Evolutionary conservation across 108 stramenopile genomes (phyloP).

Genomic region (Skeletonema marinoi): DNA sequence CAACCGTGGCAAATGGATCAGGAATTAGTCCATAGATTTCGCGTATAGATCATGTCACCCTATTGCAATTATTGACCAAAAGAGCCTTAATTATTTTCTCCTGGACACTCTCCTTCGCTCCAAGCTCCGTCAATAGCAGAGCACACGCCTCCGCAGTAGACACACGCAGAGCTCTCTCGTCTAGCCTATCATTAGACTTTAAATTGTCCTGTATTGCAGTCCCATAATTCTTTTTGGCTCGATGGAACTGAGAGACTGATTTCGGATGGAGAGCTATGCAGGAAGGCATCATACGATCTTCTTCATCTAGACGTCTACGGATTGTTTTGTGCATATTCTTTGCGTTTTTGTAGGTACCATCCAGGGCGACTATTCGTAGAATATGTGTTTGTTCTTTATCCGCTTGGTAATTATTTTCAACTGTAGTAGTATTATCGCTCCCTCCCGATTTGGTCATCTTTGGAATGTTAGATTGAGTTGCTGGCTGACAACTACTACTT

Average conservation of each 20-base stretch:
- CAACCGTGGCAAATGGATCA: too few species aligned
- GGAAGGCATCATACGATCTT: background rate
- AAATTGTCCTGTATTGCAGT: slow-evolving; percentile 15
- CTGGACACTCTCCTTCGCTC: background rate
- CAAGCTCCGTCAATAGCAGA: slow-evolving; percentile 32
- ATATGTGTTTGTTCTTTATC: background rate
- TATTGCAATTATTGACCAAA: slow-evolving; percentile 24
- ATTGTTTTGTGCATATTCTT: slow-evolving; percentile 30
- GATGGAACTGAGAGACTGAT: slow-evolving; percentile 27
- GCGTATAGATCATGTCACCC: background rate
- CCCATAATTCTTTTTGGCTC: slow-evolving; percentile 50
- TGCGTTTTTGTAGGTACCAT: slow-evolving; percentile 31
- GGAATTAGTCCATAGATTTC: too few species aligned
- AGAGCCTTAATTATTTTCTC: slow-evolving; percentile 32
- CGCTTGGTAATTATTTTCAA: too few species aligned
- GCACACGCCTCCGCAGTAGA: slow-evolving; percentile 51
- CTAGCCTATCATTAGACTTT: background rate
- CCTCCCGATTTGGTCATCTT: background rate
- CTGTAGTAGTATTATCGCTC: background rate
- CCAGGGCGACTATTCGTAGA: slow-evolving; percentile 23
- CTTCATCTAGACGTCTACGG: slow-evolving; percentile 6
- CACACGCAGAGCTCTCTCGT: slow-evolving; percentile 19
- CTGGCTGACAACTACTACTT: background rate
- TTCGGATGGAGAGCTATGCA: slow-evolving; percentile 22
- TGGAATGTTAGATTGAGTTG: background rate